Evolutionary conservation across 331 rosid species (phyloP).

Genomic region (Dryas integrifolia): DNA sequence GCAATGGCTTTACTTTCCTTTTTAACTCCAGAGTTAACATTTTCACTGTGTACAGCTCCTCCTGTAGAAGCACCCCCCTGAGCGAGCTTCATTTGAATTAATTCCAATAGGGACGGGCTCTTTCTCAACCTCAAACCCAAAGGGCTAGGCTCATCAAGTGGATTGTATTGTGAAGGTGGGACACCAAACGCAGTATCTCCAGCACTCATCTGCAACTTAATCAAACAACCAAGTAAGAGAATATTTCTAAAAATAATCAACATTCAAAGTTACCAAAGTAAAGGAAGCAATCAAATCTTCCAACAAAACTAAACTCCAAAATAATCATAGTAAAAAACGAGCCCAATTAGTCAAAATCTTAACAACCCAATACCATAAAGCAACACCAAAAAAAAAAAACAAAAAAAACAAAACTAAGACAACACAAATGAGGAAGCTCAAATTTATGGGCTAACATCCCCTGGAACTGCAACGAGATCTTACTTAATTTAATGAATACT

Average conservation of each 20-base stretch:
- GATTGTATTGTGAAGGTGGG: conserved; percentile 46
- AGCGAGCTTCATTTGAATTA: conserved; percentile 87
- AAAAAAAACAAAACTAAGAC: not conserved
- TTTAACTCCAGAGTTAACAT: conserved; percentile 34
- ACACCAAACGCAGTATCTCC: conserved; percentile 31
- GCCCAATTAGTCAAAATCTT: not conserved
- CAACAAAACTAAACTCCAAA: not conserved
- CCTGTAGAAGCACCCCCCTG: conserved; percentile 36
- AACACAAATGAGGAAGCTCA: not conserved
- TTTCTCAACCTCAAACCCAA: conserved; percentile 83
- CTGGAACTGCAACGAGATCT: not conserved
- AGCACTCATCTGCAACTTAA: conserved; percentile 38
- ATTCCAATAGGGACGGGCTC: conserved; percentile 85
- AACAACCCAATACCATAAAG: not conserved
- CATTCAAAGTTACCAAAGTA: conserved; percentile 6
- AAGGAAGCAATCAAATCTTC: not conserved
- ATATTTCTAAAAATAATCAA: conserved; percentile 4
- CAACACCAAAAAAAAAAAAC: not conserved
- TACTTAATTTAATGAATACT: not conserved
- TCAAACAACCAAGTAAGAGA: conserved; percentile 20
- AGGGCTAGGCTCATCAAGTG: conserved; percentile 96
- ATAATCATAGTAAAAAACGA: not conserved
- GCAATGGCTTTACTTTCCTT: conserved; percentile 42
- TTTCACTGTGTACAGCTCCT: conserved; percentile 29
- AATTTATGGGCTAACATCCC: not conserved